These are phyloP conservation scores for Colletotrichum sp. DNA, from an alignment of 2,329 filamentous ascomycete species.

Conservation along the genomic window DNA sequence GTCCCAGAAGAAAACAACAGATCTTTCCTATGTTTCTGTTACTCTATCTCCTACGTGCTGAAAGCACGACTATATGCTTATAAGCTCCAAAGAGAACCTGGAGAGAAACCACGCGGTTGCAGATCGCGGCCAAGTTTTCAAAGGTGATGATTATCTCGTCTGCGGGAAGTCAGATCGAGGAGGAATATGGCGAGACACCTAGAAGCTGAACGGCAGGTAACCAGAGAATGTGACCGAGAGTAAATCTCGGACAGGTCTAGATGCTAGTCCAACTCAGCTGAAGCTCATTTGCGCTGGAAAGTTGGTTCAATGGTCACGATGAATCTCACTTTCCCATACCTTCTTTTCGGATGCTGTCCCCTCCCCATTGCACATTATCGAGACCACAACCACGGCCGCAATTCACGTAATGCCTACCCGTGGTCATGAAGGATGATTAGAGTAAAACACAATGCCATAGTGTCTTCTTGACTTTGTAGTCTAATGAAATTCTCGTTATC, in stretches of 20 bases:
- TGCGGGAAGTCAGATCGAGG: background rate
- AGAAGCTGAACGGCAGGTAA: background rate
- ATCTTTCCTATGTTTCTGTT: no score
- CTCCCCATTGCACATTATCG: background rate
- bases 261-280: background rate
- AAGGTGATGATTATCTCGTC: background rate
- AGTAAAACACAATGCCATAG: background rate
- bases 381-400: background rate
- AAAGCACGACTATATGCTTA: rapidly evolving
- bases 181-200: background rate
- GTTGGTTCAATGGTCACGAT: background rate
- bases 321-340: background rate
- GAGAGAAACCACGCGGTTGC: background rate
- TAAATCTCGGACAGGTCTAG: background rate
- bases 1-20: no score
- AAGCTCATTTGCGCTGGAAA: no score
- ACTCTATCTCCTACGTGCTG: no score
- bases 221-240: background rate
- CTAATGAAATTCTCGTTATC: constrained; percentile 5
- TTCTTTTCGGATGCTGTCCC: background rate
- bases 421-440: background rate
- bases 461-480: constrained; percentile 8
- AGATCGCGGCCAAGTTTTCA: background rate
- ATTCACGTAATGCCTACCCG: background rate
- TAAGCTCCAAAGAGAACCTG: background rate